These are phyloP conservation scores for Amborella trichopoda DNA, from an alignment of 164 flowering plant genomes.

Conservation along the genomic window DNA sequence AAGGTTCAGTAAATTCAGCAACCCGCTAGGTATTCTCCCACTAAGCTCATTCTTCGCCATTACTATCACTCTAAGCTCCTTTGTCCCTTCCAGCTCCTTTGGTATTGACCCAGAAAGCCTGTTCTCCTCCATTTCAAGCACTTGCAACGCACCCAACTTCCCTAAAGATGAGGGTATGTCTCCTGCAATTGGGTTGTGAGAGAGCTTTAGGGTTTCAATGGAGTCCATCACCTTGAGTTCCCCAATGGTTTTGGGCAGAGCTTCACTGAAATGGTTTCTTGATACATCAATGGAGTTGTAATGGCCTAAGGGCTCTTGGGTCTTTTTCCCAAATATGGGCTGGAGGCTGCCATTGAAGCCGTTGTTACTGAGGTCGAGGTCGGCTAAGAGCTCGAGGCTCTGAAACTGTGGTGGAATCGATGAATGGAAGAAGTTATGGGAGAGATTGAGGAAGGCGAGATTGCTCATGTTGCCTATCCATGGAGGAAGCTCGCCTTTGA, in stretches of 20 bases:
- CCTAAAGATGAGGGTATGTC: constrained; percentile 38
- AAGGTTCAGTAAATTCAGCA: constrained; percentile 29
- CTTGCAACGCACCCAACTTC: constrained; percentile 20
- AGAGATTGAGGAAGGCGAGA: constrained; percentile 48
- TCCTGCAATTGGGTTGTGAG: constrained; percentile 38
- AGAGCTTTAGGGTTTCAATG: constrained; percentile 23
- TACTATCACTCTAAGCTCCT: constrained; percentile 16
- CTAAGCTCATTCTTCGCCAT: constrained; percentile 35
- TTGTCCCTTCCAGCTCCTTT: constrained; percentile 23
- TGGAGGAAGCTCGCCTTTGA: constrained; percentile 36
- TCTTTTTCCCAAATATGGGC: constrained; percentile 21
- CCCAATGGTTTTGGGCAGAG: constrained; percentile 27
- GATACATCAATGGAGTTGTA: constrained; percentile 48
- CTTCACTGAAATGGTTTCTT: constrained; percentile 34
- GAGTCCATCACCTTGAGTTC: constrained; percentile 15
- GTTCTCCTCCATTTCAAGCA: constrained; percentile 19
- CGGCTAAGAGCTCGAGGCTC: constrained; percentile 30
- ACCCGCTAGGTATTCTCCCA: constrained; percentile 34
- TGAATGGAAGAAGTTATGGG: constrained; percentile 49
- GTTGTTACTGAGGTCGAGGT: constrained; percentile 66
- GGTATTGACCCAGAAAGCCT: constrained; percentile 37
- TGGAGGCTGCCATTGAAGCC: constrained; percentile 25
- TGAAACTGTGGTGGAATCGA: constrained; percentile 38
- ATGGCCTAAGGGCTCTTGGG: constrained; percentile 28
- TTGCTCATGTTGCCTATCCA: constrained; percentile 70